Percentiles rank a stretch among this genome's conserved stretches.
These are phyloP conservation scores for Nicotiana benthamiana DNA, from an alignment of 257 asterid species.

Conservation along the genomic window DNA sequence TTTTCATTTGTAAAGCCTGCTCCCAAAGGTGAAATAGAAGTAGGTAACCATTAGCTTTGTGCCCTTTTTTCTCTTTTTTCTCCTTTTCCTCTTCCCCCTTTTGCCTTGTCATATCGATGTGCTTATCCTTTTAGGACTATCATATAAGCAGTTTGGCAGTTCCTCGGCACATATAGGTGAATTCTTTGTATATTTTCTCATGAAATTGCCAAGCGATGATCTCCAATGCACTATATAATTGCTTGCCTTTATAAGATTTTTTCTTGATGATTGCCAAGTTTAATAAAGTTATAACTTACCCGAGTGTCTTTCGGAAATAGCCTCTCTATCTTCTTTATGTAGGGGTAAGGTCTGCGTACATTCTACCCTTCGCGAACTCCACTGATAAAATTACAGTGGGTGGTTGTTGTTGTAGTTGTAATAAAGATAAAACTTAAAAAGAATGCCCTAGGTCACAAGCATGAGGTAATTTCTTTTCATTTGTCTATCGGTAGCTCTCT, in stretches of 20 bases:
- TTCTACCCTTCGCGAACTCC: too few relatives aligned
- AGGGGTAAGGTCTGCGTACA: too few relatives aligned
- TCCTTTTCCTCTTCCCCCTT: neutral
- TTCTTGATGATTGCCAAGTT: neutral
- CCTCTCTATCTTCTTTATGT: too few relatives aligned
- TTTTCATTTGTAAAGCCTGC: constrained; percentile 66
- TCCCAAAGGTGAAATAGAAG: constrained; percentile 23
- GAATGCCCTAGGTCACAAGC: neutral
- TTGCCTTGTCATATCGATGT: neutral
- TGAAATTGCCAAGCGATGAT: neutral
- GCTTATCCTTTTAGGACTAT: neutral
- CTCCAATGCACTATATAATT: neutral
- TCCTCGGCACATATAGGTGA: constrained; percentile 4
- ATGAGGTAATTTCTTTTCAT: neutral
- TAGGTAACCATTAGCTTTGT: neutral
- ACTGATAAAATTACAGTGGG: too few relatives aligned
- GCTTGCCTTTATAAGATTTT: neutral
- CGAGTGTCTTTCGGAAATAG: too few relatives aligned
- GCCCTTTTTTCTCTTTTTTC: neutral
- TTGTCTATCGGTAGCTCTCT: too few relatives aligned
- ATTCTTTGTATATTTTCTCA: neutral
- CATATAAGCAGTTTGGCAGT: neutral
- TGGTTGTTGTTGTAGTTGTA: too few relatives aligned
- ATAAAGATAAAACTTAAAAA: neutral
- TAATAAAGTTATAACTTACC: neutral